Evolutionary conservation across 176 grass and related monocot genomes (phyloP).

Genomic region (Tillandsia leiboldiana): DNA sequence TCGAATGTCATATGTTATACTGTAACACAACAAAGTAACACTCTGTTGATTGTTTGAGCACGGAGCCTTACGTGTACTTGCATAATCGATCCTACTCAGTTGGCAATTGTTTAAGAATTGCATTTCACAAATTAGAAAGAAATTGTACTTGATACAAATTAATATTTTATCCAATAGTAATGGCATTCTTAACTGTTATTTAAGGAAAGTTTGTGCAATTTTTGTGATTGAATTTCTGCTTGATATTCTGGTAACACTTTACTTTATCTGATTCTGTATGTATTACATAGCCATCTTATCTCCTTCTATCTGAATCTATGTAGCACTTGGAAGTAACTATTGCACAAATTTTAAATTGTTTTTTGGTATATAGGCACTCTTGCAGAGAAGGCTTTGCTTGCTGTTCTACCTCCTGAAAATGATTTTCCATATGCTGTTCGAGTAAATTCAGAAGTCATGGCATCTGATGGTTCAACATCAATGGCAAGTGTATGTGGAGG

Average conservation of each 20-base stretch:
- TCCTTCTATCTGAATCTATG: not conserved
- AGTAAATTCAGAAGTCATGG: slow-evolving; percentile 97
- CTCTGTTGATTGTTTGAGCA: not conserved
- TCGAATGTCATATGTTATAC: not conserved
- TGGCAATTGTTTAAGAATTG: not conserved
- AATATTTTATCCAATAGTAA: too few relatives aligned
- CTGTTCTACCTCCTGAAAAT: slow-evolving; percentile 83
- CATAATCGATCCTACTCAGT: not conserved
- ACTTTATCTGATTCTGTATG: too few relatives aligned
- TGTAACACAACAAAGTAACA: not conserved
- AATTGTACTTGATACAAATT: too few relatives aligned
- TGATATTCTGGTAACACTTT: too few relatives aligned
- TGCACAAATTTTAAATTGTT: slow-evolving; percentile 31
- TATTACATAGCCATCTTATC: not conserved
- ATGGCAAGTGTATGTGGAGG: slow-evolving; percentile 99
- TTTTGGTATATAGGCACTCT: slow-evolving; percentile 57
- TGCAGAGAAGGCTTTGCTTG: slow-evolving; percentile 90
- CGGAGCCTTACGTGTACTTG: too few relatives aligned
- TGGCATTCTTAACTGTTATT: too few relatives aligned
- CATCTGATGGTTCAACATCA: slow-evolving; percentile 94
- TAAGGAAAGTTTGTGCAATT: too few relatives aligned
- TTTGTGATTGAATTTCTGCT: too few relatives aligned
- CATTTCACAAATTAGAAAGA: too few relatives aligned
- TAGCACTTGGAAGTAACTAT: not conserved
- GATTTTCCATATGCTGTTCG: slow-evolving; percentile 92